Evolutionary conservation across 2,329 filamentous ascomycete species (phyloP), one percentile per base, ranked within the genome.

Genomic region (Pseudofabraea citricarpa): DNA sequence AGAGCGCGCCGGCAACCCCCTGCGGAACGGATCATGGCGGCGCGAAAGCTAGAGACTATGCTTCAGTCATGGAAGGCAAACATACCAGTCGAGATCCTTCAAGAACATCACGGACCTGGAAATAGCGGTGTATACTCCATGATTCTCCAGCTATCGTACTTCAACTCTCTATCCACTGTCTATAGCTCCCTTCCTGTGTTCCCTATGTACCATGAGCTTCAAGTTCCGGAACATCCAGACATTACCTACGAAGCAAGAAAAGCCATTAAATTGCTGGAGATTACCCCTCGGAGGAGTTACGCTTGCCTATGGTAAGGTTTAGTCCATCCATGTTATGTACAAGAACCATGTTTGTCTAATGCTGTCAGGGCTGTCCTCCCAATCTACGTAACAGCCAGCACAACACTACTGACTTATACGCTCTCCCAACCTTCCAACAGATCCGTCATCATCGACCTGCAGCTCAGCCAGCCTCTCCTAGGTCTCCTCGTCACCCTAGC

Each of bases 1-100:
- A 37, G 47, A 10, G 57, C 55, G 4, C 13, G 10, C 13, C 13
- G 16, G 32, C 32, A 35, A 19, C 16, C 32, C 19, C 13, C 32
- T 35, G 6, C 13, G 5, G 6, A 35, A 19, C 32, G 32, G 16
- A 19, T 19, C 13, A 35, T 35, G 32, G 32, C n/a, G 16, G 32
- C 32, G 13, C 13, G 16, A 35, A 19, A 35, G 32, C 32, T 35
- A 15, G 32, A 35, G 9, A 35, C 16, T 4, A 35, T 19, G 16
- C 32, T 35, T 18, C 32, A 35, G 6, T 35, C 32, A 19, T 35
- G 32, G 32, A 35, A 19, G 19, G 16, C 13, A 35, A 35, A 19
- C 32, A 19, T 35, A 1, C 32, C 32, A 6, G 16, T 18, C 32
- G 32, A 19, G 16, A 10, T 35, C 16, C 16, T 35, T 10, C 16